Evolutionary conservation across 129 eudicot species (phyloP).

Genomic region (Saussurea involucrata): DNA sequence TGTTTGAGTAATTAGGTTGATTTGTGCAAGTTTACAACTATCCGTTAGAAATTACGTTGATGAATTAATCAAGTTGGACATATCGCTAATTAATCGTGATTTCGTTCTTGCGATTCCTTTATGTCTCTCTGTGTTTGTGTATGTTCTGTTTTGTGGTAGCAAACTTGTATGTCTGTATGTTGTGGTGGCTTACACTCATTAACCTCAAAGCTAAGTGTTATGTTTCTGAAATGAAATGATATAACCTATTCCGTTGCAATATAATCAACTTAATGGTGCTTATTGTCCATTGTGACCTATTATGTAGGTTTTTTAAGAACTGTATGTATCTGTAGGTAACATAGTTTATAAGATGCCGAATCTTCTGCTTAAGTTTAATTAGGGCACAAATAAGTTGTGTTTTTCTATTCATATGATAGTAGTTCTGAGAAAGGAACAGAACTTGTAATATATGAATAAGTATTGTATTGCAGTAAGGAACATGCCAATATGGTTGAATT

Average conservation of each 20-base stretch:
- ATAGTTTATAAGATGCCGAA: neutral
- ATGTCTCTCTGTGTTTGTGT: neutral
- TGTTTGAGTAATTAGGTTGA: neutral
- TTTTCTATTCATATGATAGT: neutral
- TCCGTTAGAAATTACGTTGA: neutral
- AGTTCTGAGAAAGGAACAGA: neutral
- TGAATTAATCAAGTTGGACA: neutral
- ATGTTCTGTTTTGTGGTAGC: neutral
- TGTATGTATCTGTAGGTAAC: neutral
- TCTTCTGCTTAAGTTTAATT: neutral
- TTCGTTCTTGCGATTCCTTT: slow-evolving; percentile 1
- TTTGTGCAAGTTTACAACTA: neutral
- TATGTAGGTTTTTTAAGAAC: neutral
- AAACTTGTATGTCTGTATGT: neutral
- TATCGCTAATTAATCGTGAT: neutral
- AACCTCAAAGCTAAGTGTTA: neutral
- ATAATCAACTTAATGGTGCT: neutral
- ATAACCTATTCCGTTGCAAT: neutral
- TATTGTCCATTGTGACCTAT: neutral
- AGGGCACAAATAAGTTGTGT: neutral
- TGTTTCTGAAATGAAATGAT: neutral
- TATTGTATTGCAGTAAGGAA: neutral
- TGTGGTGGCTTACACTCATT: neutral
- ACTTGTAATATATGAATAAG: neutral
- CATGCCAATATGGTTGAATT: neutral